Base-by-base conservation (phyloP, 108 stramenopile genomes). In the Aurantiochytrium sp. region DNA sequence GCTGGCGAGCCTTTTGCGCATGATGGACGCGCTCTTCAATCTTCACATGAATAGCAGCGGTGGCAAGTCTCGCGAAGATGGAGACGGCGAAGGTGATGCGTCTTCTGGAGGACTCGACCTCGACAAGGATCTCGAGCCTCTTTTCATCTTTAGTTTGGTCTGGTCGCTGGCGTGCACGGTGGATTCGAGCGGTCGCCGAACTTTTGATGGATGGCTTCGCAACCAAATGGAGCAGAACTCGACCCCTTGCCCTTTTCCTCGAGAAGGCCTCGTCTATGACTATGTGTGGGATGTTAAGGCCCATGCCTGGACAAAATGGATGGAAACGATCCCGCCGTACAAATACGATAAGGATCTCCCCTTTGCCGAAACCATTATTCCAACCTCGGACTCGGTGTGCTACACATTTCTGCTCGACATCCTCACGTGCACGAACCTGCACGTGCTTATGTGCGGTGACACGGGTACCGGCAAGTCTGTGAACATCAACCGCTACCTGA, bases 381-480 rank as follows among this genome's bases (percentile, higher is more conserved):
- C 95, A 23, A 95, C 95, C 2, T 92, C 93, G 16, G 95, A 95
- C 71, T 91, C 90, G 5, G 94, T 95, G 12, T 91, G 94, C 16
- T 94, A 92, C 87, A 95, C 93, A 5, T 95, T 88, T 58, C 35
- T 95, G 60, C 92, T 93, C 5, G 92, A 93, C 60, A 25, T 93
- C 28, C 91, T 95, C 58, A 28, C 92, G n/a, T 51, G 89, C 59
- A 92, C 93, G 42, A 53, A 92, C 35, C 91, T 93, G 60, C 94
- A 94, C 90, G 91, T 92, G n/a, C 88, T 95, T 42, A 93, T 94
- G 76, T 93, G 92, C 44, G 95, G 94, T 14, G 93, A 91, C 1
- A 95, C 94, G 23, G 94, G 94, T 18, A 95, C 95, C 5, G 95
- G 95, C 21, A 95, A 95, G 89, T 94, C 95, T 6, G 92, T 95